Evolutionary conservation across 768 basidiomycete genomes (phyloP).

Genomic region (Daedalea quercina): DNA sequence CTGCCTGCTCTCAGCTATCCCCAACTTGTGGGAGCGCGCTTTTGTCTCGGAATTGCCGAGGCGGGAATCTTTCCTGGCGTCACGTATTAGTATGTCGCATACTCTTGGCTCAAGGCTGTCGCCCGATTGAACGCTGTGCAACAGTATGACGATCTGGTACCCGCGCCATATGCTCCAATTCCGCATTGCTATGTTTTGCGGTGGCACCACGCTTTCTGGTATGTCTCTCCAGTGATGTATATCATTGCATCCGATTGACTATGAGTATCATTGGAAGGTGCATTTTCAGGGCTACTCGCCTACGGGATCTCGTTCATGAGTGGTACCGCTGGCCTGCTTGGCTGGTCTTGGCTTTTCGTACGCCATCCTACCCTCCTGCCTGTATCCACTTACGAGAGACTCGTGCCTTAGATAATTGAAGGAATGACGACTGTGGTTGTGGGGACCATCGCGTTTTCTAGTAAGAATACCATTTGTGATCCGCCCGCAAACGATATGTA

Average conservation of each 20-base stretch:
- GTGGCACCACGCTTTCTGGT: constrained; percentile 18
- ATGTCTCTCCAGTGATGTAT: constrained; percentile 4
- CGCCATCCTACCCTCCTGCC: background rate
- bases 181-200: constrained; percentile 20
- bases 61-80: constrained; percentile 71
- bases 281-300: constrained; percentile 25
- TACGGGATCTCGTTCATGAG: constrained; percentile 29
- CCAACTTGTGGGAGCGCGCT: constrained; percentile 52
- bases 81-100: constrained; percentile 49
- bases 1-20: constrained; percentile 41
- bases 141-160: constrained; percentile 21
- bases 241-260: too few relatives aligned
- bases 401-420: constrained; percentile 43
- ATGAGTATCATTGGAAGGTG: background rate
- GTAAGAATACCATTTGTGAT: constrained; percentile 22
- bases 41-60: constrained; percentile 59
- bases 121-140: too few relatives aligned
- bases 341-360: constrained; percentile 29
- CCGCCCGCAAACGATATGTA: background rate
- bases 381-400: constrained; percentile 14
- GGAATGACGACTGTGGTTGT: constrained; percentile 55
- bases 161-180: constrained; percentile 21
- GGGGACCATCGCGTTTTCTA: constrained; percentile 43
- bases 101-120: background rate
- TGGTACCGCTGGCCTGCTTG: constrained; percentile 19